phyloP scores from a whole-genome alignment of 306 rosid species.

The Nissolia schottii region DNA sequence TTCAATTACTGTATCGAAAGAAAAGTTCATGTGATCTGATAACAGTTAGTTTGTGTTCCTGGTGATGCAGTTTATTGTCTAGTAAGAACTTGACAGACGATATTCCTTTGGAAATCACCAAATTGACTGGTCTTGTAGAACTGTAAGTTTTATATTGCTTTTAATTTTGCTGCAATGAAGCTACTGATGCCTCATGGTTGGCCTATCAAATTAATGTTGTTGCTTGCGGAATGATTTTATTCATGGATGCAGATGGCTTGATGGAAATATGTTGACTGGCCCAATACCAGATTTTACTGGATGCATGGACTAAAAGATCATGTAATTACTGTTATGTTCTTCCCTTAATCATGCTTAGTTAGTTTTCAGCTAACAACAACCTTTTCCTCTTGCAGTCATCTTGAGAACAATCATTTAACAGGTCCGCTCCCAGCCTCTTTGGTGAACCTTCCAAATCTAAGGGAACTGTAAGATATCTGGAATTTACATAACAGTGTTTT shows the following conservation, averaged over 20 bases:
- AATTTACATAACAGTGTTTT: slow-evolving; percentile 10
- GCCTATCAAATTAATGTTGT: too few relatives aligned
- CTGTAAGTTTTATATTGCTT: slow-evolving; percentile 55
- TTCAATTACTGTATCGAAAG: neutral
- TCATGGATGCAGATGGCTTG: slow-evolving; percentile 37
- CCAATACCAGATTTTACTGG: slow-evolving; percentile 81
- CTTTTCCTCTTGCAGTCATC: slow-evolving; percentile 64
- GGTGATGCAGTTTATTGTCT: slow-evolving; percentile 65
- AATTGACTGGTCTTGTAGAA: slow-evolving; percentile 71
- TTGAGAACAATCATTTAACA: slow-evolving; percentile 78
- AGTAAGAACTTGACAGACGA: slow-evolving; percentile 65
- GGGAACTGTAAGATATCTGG: slow-evolving; percentile 67
- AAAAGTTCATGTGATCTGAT: neutral
- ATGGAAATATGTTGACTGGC: slow-evolving; percentile 54
- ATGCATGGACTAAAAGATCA: slow-evolving; percentile 65
- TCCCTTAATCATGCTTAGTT: neutral
- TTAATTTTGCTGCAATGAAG: neutral
- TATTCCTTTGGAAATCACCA: slow-evolving; percentile 64
- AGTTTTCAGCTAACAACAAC: slow-evolving; percentile 29
- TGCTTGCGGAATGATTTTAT: slow-evolving; percentile 11
- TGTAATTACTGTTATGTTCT: slow-evolving; percentile 46
- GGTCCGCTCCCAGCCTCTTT: slow-evolving; percentile 71
- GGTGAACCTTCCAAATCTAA: slow-evolving; percentile 65
- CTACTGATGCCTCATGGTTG: too few relatives aligned
- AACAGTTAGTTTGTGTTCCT: slow-evolving; percentile 24